Evolutionary conservation across 1,284 basidiomycete genomes (phyloP), one percentile per base, ranked within the genome.

Genomic region (Cutaneotrichosporon daszewskae): DNA sequence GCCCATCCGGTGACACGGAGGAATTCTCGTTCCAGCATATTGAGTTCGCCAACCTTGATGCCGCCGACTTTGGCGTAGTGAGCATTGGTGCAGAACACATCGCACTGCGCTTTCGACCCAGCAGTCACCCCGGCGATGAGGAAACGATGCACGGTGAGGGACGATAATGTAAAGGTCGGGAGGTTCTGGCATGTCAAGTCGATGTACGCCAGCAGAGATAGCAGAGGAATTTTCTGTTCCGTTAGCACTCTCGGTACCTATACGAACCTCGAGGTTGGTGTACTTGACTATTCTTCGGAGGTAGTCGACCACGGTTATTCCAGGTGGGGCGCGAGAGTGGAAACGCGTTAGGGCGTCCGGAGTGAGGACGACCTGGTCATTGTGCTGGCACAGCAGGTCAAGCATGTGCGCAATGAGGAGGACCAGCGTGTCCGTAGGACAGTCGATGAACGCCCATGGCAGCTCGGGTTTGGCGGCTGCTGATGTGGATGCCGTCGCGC

Each of bases 61-160:
- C 91, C 91, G 54, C 91, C 91, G 27, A 96, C 89, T 73, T 85
- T 86, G 23, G 91, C 87, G 71, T 95, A 95, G 61, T 90, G 80
- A 39, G 79, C 80, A 68, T 95, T 95, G 34, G 87, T 87, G 73
- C 87, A 91, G 68, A 95, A 95, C 16, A 83, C 80, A 72, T 96
- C 91, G 70, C 86, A 92, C 41, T 94, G 80, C 1, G 87, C 87
- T 72, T 96, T 95, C 71, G 81, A 85, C 45, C 87, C 82, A 43
- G 91, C 83, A 29, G 84, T 81, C 63, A 92, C 83, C 55, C 88
- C 80, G 39, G 90, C 79, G 72, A 94, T 94, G 64, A 92, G 78
- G 73, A 95, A 95, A 43, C 90, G 87, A 73, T 95, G 92, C 60
- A 90, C 90, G 24, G 92, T 96, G 62, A 94, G 79, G 25, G 88